Base-by-base conservation (phyloP, 1,139 yeast genomes). In the Yamadazyma conglobata region DNA sequence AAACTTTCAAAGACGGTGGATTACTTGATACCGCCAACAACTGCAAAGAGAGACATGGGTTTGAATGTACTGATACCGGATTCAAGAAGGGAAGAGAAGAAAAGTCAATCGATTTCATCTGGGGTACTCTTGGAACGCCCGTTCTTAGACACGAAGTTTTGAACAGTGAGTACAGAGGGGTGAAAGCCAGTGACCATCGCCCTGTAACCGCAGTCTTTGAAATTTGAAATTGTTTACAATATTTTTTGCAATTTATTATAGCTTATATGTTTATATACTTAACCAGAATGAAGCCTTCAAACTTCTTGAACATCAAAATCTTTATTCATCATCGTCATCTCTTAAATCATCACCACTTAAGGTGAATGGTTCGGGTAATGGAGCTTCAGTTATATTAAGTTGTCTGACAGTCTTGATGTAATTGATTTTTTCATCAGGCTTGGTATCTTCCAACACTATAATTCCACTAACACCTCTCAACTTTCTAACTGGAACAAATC, bases 381-480 rank as follows among this genome's bases (percentile, higher is more conserved):
- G 96, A 0, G 97, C 97, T 47, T 87, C 94, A 18, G 79, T 81
- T 39, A 77, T 71, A 51, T 78, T 83, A 52, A 76, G 68, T 56
- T 88, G 95, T 59, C 95, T 81, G 18, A 88, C 82, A 1, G 97
- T 89, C 58, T 81, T 84, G 54, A 91, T 84, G 39, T 73, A 59
- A 39, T 78, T 83, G 15, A 73, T 65, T 24, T 80, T 76, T 48
- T 79, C 84, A 4, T 64, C 73, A 3, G 95, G 89, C 33, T 62
- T 64, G 35, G 73, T 74, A 53, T 88, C 97, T 34, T 72, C 66
- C 41, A 91, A 71, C 9, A 93, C 79, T 32, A 89, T 75, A 27
- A 91, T 85, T 31, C 97, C 96, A 31, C 83, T 78, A 33, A 76
- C 71, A 16, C 91, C 89, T 52, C 77, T 79, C 54, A 79, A 79